Evolutionary conservation across 495 filamentous ascomycete species (phyloP), one percentile per base, ranked within the genome.

Genomic region (Xylaria cubensis): DNA sequence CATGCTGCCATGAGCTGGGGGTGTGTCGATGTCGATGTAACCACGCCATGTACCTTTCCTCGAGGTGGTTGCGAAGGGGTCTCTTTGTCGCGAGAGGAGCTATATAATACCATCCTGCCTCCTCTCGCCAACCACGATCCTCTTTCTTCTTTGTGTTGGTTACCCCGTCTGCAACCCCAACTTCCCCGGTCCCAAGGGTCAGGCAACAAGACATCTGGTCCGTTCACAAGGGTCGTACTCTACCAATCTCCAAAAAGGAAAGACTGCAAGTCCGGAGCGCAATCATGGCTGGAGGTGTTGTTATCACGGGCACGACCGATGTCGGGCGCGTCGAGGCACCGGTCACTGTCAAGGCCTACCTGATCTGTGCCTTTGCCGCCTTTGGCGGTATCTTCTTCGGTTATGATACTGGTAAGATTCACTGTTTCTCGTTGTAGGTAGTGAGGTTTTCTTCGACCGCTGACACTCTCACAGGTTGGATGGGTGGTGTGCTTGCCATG

Each of bases 321-420:
- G 53, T 80, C 55, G 64, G 62, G 64, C 80, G 76, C 39, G 67
- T 72, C 56, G 90, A 92, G 82, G 89, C 90, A 15, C 90, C 90
- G 19, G 85, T 90, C 74, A 90, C 89, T 61, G 46, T 85, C 71
- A 89, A 87, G 83, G 90, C 90, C 42, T 89, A 89, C 64, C 48
- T 89, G 36, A 87, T 89, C 74, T 89, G 87, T 68, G 87, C 85
- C 65, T 89, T 90, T 74, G 87, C 88, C 56, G 82, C 87, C 56
- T 89, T 90, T 74, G 88, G 88, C 63, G 88, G 88, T 79, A 87
- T 90, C 74, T 84, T 88, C 77, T 88, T 88, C 78, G 87, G 87
- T 3, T 89, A 86, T 74, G 87, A 89, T 76, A 84, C 85, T 46
- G 87, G 87, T 70, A 87, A 86, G 80, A 73, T 79, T 69, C 64